Conservation (phyloP, 176 grass and related monocot species). For the Cenchrus fungigraminus region DNA sequence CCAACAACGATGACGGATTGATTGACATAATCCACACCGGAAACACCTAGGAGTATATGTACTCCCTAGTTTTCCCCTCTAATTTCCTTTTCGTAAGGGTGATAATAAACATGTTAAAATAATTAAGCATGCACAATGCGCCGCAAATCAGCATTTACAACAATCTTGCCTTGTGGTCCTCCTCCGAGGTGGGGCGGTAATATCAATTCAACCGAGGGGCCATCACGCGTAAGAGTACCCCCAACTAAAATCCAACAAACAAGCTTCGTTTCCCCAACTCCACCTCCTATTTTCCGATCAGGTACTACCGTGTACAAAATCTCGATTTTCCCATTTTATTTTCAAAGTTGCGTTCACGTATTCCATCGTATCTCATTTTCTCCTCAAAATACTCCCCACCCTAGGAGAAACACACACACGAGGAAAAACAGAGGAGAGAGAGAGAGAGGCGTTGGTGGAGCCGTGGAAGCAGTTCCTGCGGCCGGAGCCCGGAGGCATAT, state of each 20-base stretch:
- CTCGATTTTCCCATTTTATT: neutral
- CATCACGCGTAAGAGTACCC: neutral
- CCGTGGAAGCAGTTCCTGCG: constrained; percentile 10
- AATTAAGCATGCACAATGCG: too few species aligned
- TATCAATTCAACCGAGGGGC: neutral
- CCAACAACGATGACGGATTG: too few species aligned
- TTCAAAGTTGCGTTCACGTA: constrained; percentile 9
- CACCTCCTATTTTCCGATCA: neutral
- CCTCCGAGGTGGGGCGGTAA: too few species aligned
- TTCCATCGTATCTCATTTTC: neutral
- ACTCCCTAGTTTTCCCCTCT: too few species aligned
- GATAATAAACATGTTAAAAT: too few species aligned
- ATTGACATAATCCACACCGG: too few species aligned
- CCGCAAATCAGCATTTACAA: too few species aligned
- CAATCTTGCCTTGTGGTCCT: too few species aligned
- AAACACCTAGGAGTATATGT: too few species aligned
- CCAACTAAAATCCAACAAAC: constrained; percentile 12
- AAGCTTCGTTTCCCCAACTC: neutral
- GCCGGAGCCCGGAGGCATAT: constrained; percentile 64
- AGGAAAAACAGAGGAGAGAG: neutral
- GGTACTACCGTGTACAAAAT: neutral
- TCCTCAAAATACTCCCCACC: constrained; percentile 18
- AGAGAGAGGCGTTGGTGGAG: constrained; percentile 18
- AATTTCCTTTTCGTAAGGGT: too few species aligned
- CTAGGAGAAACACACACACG: neutral